Evolutionary conservation across 352 stramenopile species (phyloP), one percentile per base, ranked within the genome.

Genomic region (Phytophthora megakarya): DNA sequence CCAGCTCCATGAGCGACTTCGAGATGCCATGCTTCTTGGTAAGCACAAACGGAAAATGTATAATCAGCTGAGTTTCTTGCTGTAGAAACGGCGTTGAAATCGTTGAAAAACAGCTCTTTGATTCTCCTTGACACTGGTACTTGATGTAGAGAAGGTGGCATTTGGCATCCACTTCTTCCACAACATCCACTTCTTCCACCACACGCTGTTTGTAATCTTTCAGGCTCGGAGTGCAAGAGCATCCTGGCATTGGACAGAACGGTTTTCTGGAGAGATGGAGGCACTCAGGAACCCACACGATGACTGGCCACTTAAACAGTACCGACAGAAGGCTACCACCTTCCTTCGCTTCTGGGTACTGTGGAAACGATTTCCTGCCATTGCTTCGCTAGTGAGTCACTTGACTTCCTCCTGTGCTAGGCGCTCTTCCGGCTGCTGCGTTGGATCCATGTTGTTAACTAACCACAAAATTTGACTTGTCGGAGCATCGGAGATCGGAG

Each of bases 141-240:
- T 64, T 57, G 15, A 64, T 30, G 18, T 64, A 57, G 3, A 64
- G 45, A 21, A 64, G 18, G 25, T 57, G 13, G n/a, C n/a, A 50
- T 28, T 62, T 62, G 11, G 11, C 25, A 10, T 62, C 43, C 3
- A 54, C 32, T 0, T 56, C 45, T 10, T 64, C 25, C 7, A 51
- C 35, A n/a, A n/a, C 25, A 10, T 62, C 43, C 3, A 54, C 32
- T 0, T 56, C 45, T 10, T 64, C 25, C 7, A 51, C 35, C 1
- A 45, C 19, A 5, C 56, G 45, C 8, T 64, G 37, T 10, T 46
- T 51, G 45, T 64, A 57, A 13, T 64, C 45, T 13, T 64, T 57
- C 9, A 61, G 4, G 10, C 52, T 25, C 9, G 40, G 38, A 10
- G 51, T 43, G 33, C 39, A 60, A 0, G 50, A 19, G 6, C 32